Conservation (phyloP, 306 rosid genomes). For the Carpinus fangiana region DNA sequence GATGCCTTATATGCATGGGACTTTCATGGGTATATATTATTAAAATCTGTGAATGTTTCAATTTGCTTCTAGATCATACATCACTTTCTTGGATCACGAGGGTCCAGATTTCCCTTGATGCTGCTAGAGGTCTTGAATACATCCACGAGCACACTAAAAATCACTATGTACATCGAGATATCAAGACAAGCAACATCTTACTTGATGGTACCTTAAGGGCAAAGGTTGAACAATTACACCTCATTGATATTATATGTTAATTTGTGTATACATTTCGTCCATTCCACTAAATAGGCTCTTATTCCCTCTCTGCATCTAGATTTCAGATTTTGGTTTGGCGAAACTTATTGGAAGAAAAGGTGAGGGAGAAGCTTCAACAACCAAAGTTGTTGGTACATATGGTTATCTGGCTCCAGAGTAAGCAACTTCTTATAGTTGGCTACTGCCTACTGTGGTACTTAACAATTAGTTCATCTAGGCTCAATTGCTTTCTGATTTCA, state of each 20-base stretch:
- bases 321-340: conserved; percentile 98
- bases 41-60: conserved; percentile 22
- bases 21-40: not conserved
- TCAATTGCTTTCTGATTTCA: conserved; percentile 17
- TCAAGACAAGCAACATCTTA: conserved; percentile 95
- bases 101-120: conserved; percentile 89
- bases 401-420: conserved; percentile 99
- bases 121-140: conserved; percentile 98
- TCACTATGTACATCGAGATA: conserved; percentile 96
- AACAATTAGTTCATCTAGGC: conserved; percentile 6
- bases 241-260: conserved; percentile 10
- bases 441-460: not conserved
- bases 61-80: conserved; percentile 67
- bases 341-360: conserved; percentile 74
- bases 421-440: conserved; percentile 28
- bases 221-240: conserved; percentile 49
- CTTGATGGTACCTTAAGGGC: conserved; percentile 89
- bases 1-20: conserved; percentile 18
- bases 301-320: conserved; percentile 42
- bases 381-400: conserved; percentile 96
- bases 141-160: conserved; percentile 94
- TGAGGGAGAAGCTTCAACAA: conserved; percentile 77
- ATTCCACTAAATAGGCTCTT: conserved; percentile 14
- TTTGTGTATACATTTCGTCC: conserved; percentile 17
- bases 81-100: conserved; percentile 97